phyloP scores from a whole-genome alignment of 257 asterid genomes.

The Petrea volubilis region DNA sequence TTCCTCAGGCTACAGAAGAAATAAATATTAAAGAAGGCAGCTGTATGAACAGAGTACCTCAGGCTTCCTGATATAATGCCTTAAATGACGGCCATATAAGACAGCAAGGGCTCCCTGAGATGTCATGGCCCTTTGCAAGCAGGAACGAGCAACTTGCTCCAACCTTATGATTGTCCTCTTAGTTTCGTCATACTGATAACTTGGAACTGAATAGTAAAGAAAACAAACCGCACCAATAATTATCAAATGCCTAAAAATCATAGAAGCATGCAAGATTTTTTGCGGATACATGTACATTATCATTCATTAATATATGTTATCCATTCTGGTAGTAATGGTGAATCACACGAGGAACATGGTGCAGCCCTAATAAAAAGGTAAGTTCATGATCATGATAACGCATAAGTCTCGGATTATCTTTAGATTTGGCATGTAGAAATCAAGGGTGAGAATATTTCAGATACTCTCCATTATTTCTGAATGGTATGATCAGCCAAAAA shows the following conservation, averaged over 20 bases:
- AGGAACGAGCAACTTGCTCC: slow-evolving; percentile 77
- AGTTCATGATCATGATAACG: slow-evolving; percentile 5
- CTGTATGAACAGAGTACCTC: slow-evolving; percentile 52
- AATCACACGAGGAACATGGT: neutral
- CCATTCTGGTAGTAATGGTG: neutral
- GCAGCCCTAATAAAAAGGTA: neutral
- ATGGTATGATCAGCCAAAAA: neutral
- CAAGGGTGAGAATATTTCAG: neutral
- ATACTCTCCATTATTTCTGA: slow-evolving; percentile 3
- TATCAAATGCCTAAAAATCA: neutral
- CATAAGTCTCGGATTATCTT: neutral
- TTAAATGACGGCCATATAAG: slow-evolving; percentile 80
- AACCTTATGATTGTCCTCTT: slow-evolving; percentile 80
- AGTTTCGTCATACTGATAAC: slow-evolving; percentile 66
- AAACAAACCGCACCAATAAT: slow-evolving; percentile 23
- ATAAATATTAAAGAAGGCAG: slow-evolving; percentile 22
- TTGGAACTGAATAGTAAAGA: slow-evolving; percentile 50
- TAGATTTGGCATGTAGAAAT: neutral
- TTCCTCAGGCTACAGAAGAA: neutral
- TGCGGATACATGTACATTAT: neutral
- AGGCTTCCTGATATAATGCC: slow-evolving; percentile 71
- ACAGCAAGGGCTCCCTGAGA: slow-evolving; percentile 79
- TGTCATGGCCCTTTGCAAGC: slow-evolving; percentile 69
- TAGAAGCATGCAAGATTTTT: slow-evolving; percentile 15
- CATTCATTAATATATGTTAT: neutral